Conservation (phyloP, 2,329 filamentous ascomycete species). For the Cladosporium sp. region DNA sequence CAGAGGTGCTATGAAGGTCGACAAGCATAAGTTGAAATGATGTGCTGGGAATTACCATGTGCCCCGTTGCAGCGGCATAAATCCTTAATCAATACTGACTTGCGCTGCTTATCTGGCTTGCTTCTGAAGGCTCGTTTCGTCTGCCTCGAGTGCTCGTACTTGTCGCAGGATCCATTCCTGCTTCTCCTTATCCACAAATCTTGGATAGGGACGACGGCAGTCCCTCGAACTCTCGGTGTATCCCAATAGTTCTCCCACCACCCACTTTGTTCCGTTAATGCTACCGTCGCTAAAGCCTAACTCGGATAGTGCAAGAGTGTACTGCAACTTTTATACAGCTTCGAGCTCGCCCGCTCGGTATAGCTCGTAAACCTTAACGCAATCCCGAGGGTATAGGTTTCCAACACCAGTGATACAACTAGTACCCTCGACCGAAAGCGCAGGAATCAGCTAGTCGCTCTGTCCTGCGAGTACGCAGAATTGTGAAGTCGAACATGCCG, state of each 20-base stretch:
- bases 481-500: slow-evolving; percentile 38
- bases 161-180: slow-evolving; percentile 46
- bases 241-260: slow-evolving; percentile 56
- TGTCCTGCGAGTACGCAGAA: slow-evolving; percentile 46
- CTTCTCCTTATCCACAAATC: slow-evolving; percentile 49
- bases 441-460: slow-evolving; percentile 54
- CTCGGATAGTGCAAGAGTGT: slow-evolving; percentile 54
- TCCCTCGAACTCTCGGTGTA: slow-evolving; percentile 54
- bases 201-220: slow-evolving; percentile 57
- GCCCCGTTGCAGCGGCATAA: neutral
- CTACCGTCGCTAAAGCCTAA: slow-evolving; percentile 59
- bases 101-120: neutral
- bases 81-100: neutral
- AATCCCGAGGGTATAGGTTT: slow-evolving; percentile 61
- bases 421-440: slow-evolving; percentile 57
- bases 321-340: slow-evolving; percentile 53
- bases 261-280: slow-evolving; percentile 63
- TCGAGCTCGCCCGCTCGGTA: slow-evolving; percentile 37
- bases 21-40: neutral
- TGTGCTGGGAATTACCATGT: neutral
- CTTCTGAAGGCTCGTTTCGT: slow-evolving; percentile 33
- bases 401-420: slow-evolving; percentile 64
- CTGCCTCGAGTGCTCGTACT: slow-evolving; percentile 35
- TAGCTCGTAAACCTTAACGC: slow-evolving; percentile 37
- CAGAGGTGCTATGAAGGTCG: neutral